phyloP scores from a whole-genome alignment of 176 grass and related monocot genomes.

The Cocos nucifera region DNA sequence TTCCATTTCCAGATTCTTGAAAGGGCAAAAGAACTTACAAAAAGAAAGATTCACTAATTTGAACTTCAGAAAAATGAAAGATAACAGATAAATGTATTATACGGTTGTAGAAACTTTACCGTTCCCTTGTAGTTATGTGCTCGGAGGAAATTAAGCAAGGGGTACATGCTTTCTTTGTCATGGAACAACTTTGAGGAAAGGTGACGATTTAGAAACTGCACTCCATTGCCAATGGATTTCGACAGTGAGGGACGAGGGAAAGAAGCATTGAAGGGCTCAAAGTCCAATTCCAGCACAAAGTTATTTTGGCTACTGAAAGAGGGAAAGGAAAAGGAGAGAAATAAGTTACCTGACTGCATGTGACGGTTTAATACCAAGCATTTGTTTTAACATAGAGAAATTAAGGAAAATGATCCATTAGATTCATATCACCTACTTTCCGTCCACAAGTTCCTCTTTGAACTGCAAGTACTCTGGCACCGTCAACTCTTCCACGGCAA shows the following conservation, averaged over 20 bases:
- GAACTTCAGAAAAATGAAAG: too few relatives aligned
- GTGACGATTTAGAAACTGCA: conserved; percentile 94
- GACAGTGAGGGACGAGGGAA: conserved; percentile 90
- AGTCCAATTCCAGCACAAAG: conserved; percentile 92
- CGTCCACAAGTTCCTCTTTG: neutral
- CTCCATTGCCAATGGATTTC: conserved; percentile 96
- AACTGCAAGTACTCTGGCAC: neutral
- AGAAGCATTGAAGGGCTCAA: conserved; percentile 96
- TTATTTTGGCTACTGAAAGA: conserved; percentile 30
- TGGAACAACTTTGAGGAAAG: conserved; percentile 98
- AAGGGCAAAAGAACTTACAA: too few relatives aligned
- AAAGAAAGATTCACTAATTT: too few relatives aligned
- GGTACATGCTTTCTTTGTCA: conserved; percentile 93
- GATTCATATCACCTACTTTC: neutral
- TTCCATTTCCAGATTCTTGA: too few relatives aligned
- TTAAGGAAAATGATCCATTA: neutral
- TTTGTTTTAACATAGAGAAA: neutral
- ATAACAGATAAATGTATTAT: too few relatives aligned
- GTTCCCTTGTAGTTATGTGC: conserved; percentile 78
- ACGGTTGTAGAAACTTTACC: conserved; percentile 28
- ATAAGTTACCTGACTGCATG: neutral
- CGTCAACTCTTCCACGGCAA: neutral
- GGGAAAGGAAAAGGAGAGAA: conserved; percentile 3
- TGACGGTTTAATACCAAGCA: too few relatives aligned
- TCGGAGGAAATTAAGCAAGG: conserved; percentile 81